Conservation (phyloP, 805 yeast genomes). For the Kodamaea fukazawae region DNA sequence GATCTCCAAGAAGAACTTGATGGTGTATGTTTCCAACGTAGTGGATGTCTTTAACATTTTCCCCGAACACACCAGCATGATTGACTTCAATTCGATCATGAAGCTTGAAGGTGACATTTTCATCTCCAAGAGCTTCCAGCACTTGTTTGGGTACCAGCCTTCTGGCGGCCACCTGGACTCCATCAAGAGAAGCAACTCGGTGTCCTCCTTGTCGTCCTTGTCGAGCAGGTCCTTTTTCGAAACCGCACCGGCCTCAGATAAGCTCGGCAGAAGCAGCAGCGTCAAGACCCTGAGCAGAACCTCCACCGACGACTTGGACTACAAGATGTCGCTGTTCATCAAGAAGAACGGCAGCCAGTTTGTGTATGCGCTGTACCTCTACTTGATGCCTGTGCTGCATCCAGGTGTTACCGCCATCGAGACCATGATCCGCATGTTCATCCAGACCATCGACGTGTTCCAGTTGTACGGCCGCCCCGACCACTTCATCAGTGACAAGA, state of each 20-base stretch:
- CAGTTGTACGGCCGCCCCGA: constrained; percentile 73
- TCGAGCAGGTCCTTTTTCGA: constrained; percentile 7
- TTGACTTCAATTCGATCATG: constrained; percentile 56
- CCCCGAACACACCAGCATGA: constrained; percentile 55
- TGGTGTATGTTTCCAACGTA: constrained; percentile 47
- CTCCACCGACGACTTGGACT: constrained; percentile 6
- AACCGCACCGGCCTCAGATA: constrained; percentile 6
- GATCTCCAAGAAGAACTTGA: constrained; percentile 48
- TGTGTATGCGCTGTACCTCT: constrained; percentile 43
- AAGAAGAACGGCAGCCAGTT: constrained; percentile 28
- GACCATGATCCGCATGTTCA: constrained; percentile 65
- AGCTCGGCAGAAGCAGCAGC: constrained; percentile 6
- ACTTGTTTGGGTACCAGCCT: constrained; percentile 15
- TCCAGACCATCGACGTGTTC: constrained; percentile 70
- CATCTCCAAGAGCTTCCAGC: constrained; percentile 41
- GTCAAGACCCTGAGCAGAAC: constrained; percentile 3
- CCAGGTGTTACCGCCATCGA: constrained; percentile 71
- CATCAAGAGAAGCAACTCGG: constrained; percentile 7
- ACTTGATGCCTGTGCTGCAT: constrained; percentile 71
- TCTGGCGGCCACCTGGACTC: background rate
- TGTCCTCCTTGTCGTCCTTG: constrained; percentile 6
- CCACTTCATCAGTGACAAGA: constrained; percentile 70
- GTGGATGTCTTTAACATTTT: constrained; percentile 52
- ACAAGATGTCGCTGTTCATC: constrained; percentile 20
- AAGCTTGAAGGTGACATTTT: constrained; percentile 54